Evolutionary conservation across 257 asterid species (phyloP).

Genomic region (Linderniella brevidens): DNA sequence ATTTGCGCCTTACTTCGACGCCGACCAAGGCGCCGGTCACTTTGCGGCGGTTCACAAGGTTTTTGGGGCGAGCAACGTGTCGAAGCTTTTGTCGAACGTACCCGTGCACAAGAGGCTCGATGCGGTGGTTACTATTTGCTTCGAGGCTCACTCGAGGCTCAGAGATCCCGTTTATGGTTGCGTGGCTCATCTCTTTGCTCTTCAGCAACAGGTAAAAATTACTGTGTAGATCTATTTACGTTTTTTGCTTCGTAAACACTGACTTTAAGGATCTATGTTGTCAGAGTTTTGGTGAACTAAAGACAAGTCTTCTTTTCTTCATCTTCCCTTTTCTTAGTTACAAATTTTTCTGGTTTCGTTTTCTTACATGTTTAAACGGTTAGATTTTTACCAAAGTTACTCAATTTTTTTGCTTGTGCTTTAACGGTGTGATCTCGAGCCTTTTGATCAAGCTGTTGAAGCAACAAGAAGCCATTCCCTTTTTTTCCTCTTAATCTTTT

Average conservation of each 20-base stretch:
- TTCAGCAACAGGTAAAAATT: slow-evolving; percentile 71
- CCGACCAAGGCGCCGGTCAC: slow-evolving; percentile 94
- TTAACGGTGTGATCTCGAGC: no score
- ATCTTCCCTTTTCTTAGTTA: slow-evolving; percentile 16
- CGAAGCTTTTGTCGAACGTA: slow-evolving; percentile 70
- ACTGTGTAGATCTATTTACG: background rate
- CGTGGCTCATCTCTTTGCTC: slow-evolving; percentile 70
- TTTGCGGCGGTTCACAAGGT: slow-evolving; percentile 97
- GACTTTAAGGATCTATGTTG: slow-evolving; percentile 20
- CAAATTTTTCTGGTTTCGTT: background rate
- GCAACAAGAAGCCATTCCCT: no score
- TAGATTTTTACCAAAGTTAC: background rate
- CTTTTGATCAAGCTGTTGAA: no score
- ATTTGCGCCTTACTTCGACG: slow-evolving; percentile 85
- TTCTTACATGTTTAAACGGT: background rate
- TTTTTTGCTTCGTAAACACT: background rate
- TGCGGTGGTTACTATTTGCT: slow-evolving; percentile 76
- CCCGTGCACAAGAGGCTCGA: slow-evolving; percentile 66
- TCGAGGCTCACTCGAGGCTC: slow-evolving; percentile 87
- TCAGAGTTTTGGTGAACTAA: slow-evolving; percentile 45
- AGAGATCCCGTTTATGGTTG: slow-evolving; percentile 88
- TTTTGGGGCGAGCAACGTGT: slow-evolving; percentile 94
- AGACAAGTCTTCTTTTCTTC: slow-evolving; percentile 10
- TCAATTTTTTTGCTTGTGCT: background rate
- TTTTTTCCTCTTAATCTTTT: no score